A percentile compares a stretch with the other conserved stretches of the same genome.
Evolutionary conservation across 2,329 filamentous ascomycete species (phyloP).

Genomic region (Amphichorda felina): DNA sequence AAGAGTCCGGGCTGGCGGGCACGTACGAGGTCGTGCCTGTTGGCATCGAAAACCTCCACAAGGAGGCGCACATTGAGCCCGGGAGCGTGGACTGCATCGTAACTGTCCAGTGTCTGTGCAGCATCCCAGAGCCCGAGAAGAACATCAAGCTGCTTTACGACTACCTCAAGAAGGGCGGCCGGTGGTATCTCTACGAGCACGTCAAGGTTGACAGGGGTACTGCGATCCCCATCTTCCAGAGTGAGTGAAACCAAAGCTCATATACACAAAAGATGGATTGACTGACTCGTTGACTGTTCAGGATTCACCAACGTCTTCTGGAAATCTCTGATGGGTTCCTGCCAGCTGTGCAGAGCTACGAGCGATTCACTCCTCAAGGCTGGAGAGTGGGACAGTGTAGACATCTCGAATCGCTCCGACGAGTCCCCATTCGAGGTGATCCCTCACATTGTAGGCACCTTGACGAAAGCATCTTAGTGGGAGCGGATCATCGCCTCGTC

Average conservation of each 20-base stretch:
- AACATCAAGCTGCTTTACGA: conserved; percentile 44
- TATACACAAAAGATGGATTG: background rate
- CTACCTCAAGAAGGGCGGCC: conserved; percentile 46
- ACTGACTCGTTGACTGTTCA: conserved; percentile 12
- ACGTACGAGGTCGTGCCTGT: conserved; percentile 51
- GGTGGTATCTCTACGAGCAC: conserved; percentile 54
- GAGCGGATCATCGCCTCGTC: too few relatives aligned
- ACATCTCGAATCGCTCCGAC: conserved; percentile 26
- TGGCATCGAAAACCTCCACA: conserved; percentile 45
- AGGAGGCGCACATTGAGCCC: conserved; percentile 25
- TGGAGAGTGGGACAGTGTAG: conserved; percentile 36
- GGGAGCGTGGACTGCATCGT: conserved; percentile 48
- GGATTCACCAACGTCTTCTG: conserved; percentile 39
- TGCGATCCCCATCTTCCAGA: conserved; percentile 34
- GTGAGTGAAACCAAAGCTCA: conserved; percentile 26
- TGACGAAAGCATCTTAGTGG: conserved; percentile 28
- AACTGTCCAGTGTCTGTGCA: conserved; percentile 50
- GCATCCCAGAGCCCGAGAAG: conserved; percentile 46
- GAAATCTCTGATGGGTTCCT: conserved; percentile 39
- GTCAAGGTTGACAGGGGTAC: conserved; percentile 28
- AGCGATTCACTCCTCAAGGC: conserved; percentile 29
- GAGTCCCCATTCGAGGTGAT: conserved; percentile 29
- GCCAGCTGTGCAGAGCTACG: conserved; percentile 38
- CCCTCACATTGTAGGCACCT: conserved; percentile 37
- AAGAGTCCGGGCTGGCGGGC: conserved; percentile 37